phyloP scores from a whole-genome alignment of 306 rosid species.

The Carpinus fangiana region DNA sequence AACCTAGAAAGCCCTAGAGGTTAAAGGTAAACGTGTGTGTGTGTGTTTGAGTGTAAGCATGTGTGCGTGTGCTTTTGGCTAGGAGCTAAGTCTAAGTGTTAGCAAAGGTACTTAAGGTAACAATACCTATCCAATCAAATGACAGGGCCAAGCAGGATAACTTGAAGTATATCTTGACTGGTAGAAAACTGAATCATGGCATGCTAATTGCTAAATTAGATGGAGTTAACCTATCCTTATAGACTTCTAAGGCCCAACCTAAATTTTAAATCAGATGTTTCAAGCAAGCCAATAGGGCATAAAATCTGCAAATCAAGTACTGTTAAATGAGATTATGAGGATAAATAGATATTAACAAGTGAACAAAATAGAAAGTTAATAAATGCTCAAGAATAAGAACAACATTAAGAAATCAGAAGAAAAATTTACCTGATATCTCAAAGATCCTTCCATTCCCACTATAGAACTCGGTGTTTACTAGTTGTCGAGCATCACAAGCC shows the following conservation, averaged over 20 bases:
- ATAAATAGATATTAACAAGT: neutral
- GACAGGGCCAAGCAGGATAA: neutral
- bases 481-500: conserved; percentile 37
- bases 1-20: neutral
- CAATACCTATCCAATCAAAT: neutral
- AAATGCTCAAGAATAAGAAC: neutral
- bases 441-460: neutral
- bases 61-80: neutral
- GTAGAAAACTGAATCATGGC: neutral
- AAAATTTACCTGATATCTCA: conserved; percentile 15
- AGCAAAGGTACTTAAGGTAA: neutral
- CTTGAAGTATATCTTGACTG: neutral
- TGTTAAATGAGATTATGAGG: neutral
- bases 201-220: neutral
- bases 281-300: neutral
- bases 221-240: neutral
- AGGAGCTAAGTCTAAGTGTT: neutral
- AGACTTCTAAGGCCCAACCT: neutral
- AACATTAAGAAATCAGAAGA: conserved; percentile 11
- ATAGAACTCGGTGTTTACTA: neutral
- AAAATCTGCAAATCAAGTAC: neutral
- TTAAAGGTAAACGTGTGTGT: neutral
- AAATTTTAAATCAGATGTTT: neutral
- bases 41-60: neutral
- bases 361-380: neutral